Percentiles rank a stretch among this genome's conserved stretches.
phyloP scores from a whole-genome alignment of 164 flowering plant species.

The Chimonanthus praecox region DNA sequence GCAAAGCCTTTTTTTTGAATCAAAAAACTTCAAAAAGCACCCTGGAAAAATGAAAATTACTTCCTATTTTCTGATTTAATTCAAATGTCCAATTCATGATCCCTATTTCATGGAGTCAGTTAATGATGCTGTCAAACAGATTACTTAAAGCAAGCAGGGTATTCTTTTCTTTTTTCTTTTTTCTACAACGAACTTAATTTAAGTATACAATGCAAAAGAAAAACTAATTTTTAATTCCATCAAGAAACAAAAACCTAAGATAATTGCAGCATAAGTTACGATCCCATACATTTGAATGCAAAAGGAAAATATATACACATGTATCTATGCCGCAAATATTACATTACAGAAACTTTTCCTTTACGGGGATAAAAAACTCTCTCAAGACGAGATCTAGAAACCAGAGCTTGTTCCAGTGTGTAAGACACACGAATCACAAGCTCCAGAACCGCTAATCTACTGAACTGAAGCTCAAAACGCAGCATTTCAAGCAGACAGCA shows the following conservation, averaged over 20 bases:
- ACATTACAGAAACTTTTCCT: background rate
- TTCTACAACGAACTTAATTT: too few relatives aligned
- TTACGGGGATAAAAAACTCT: background rate
- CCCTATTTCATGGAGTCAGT: too few relatives aligned
- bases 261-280: background rate
- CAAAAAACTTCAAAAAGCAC: background rate
- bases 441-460: background rate
- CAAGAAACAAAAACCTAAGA: background rate
- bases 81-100: background rate
- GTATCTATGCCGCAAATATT: background rate
- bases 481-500: background rate
- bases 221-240: too few relatives aligned
- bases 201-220: background rate
- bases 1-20: background rate
- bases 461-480: background rate
- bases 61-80: background rate
- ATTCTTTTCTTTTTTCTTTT: background rate
- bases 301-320: too few relatives aligned
- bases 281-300: background rate
- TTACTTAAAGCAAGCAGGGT: background rate
- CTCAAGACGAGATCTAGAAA: background rate
- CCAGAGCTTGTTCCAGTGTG: background rate
- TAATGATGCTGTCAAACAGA: background rate
- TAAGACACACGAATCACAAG: background rate
- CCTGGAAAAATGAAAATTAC: background rate